A percentile compares a stretch with the other conserved stretches of the same genome.
Evolutionary conservation across 2,329 filamentous ascomycete genomes (phyloP).

Genomic region (Monilinia fructigena): DNA sequence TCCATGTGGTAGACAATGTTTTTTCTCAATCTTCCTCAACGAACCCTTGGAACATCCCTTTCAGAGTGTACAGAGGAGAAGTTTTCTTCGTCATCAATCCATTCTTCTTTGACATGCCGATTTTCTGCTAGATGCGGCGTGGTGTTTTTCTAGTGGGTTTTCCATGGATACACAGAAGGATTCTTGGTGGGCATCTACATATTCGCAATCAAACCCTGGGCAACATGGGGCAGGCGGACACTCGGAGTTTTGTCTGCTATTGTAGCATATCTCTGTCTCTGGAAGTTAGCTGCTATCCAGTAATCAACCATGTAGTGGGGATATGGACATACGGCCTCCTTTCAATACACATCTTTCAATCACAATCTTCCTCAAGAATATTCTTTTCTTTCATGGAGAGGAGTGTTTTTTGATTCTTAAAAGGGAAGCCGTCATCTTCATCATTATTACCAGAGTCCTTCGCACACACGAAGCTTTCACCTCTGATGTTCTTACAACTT

Average conservation of each 20-base stretch:
- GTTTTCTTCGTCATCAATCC: background rate
- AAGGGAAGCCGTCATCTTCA: background rate
- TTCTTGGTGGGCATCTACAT: background rate
- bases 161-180: background rate
- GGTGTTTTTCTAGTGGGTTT: background rate
- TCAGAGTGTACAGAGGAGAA: background rate
- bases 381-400: background rate
- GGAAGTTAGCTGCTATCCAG: background rate
- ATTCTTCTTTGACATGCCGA: background rate
- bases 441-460: background rate
- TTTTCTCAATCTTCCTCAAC: background rate
- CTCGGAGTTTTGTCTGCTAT: background rate
- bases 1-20: constrained; percentile 1
- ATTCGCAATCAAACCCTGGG: background rate
- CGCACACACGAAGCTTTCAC: constrained; percentile 1
- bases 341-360: background rate
- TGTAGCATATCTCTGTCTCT: background rate
- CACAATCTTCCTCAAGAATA: background rate
- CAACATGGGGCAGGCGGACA: constrained; percentile 2
- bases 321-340: background rate
- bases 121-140: background rate
- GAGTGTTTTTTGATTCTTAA: background rate
- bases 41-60: constrained; percentile 6
- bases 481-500: background rate
- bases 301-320: no score